Evolutionary conservation across 768 basidiomycete species (phyloP).

Genomic region (Leccinum truebloodii): DNA sequence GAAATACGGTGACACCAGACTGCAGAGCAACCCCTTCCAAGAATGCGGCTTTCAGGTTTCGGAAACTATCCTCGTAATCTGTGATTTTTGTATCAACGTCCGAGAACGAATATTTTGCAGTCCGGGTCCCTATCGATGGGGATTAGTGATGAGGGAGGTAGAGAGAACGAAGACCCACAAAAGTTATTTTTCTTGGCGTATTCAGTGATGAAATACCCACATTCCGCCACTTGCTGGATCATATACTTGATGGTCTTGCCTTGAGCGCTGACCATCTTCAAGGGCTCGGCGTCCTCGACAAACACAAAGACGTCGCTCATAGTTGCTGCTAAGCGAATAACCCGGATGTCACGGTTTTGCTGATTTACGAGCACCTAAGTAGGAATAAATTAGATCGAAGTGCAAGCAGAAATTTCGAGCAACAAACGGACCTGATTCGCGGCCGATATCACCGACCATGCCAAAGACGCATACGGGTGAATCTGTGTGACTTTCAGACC

Average conservation of each 20-base stretch:
- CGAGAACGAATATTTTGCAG: slow-evolving; percentile 18
- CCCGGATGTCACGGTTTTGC: slow-evolving; percentile 14
- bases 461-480: slow-evolving; percentile 20
- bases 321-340: slow-evolving; percentile 19
- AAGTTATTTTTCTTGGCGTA: slow-evolving; percentile 20
- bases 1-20: slow-evolving; percentile 21
- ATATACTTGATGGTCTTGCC: slow-evolving; percentile 7
- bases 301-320: slow-evolving; percentile 19
- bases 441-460: slow-evolving; percentile 26
- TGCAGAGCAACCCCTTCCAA: slow-evolving; percentile 17
- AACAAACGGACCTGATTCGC: slow-evolving; percentile 15
- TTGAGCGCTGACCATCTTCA: slow-evolving; percentile 15
- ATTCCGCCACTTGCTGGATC: slow-evolving; percentile 25
- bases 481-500: slow-evolving; percentile 12
- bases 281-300: slow-evolving; percentile 9
- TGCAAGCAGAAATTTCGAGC: neutral
- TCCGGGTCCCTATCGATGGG: slow-evolving; percentile 14
- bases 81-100: slow-evolving; percentile 21
- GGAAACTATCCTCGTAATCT: slow-evolving; percentile 20
- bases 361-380: slow-evolving; percentile 21
- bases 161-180: slow-evolving; percentile 10
- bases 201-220: slow-evolving; percentile 26
- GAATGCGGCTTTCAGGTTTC: slow-evolving; percentile 19
- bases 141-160: neutral
- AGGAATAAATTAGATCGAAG: neutral